A percentile compares a stretch with the other conserved stretches of the same genome.
phyloP scores from a whole-genome alignment of 495 filamentous ascomycete genomes.

The Saxispiralis lemnorum region DNA sequence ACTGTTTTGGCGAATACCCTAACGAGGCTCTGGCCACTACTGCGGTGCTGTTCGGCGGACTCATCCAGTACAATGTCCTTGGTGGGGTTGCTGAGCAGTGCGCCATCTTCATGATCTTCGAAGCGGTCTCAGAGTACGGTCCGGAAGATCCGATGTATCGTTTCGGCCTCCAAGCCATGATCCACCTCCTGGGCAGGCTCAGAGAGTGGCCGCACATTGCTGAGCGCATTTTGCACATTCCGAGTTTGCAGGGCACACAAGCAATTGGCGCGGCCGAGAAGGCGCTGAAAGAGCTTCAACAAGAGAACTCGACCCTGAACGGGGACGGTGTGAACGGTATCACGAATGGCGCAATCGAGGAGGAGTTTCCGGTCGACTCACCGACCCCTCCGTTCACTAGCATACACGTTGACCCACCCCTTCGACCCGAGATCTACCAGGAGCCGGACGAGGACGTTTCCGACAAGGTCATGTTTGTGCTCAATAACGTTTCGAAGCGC shows the following conservation, averaged over 20 bases:
- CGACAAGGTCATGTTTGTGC: conserved; percentile 82
- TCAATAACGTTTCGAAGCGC: conserved; percentile 86
- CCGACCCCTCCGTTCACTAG: conserved; percentile 47
- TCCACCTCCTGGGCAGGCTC: conserved; percentile 68
- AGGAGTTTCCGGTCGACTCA: conserved; percentile 34
- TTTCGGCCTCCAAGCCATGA: conserved; percentile 89
- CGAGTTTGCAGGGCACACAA: conserved; percentile 65
- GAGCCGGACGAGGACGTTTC: conserved; percentile 71
- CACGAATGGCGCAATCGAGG: conserved; percentile 50
- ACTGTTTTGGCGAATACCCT: conserved; percentile 85
- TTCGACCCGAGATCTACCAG: conserved; percentile 41
- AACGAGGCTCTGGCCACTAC: conserved; percentile 85
- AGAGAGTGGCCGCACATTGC: conserved; percentile 86
- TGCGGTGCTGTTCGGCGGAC: conserved; percentile 88
- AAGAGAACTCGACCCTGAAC: conserved; percentile 27
- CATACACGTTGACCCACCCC: conserved; percentile 52
- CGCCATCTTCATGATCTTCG: conserved; percentile 84
- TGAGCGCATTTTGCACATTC: conserved; percentile 59
- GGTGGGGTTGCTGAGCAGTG: conserved; percentile 79
- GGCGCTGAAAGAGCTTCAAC: conserved; percentile 38
- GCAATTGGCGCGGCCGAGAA: conserved; percentile 69
- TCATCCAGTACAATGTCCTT: conserved; percentile 82
- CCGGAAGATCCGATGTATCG: conserved; percentile 86
- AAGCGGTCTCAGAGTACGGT: conserved; percentile 69
- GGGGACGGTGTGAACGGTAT: conserved; percentile 21